Conservation (phyloP, 106 monocot genomes). For the Triglochin maritima region DNA sequence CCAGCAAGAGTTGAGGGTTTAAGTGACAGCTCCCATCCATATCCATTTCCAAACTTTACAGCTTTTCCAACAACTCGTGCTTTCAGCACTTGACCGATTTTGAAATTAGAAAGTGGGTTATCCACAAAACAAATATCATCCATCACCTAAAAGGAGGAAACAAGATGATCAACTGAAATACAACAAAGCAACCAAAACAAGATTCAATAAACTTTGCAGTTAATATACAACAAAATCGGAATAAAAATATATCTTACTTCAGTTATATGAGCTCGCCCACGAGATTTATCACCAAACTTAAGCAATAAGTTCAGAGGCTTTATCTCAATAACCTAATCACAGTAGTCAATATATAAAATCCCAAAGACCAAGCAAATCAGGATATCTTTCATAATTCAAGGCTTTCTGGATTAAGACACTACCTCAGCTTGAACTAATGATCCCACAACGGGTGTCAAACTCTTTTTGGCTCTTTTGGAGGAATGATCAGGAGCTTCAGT, state of each 20-base stretch:
- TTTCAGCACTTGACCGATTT: constrained; percentile 48
- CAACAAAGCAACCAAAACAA: neutral
- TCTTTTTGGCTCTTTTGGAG: constrained; percentile 52
- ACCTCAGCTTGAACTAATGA: constrained; percentile 89
- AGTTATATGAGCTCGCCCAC: constrained; percentile 77
- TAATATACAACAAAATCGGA: neutral
- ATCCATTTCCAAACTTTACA: constrained; percentile 27
- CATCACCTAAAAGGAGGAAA: constrained; percentile 30
- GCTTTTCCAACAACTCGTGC: constrained; percentile 54
- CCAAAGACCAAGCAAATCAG: neutral
- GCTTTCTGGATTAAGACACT: neutral
- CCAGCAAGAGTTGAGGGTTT: constrained; percentile 51
- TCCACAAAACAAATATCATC: constrained; percentile 30
- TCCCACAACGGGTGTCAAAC: constrained; percentile 38
- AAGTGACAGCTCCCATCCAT: constrained; percentile 59
- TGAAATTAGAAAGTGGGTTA: constrained; percentile 45
- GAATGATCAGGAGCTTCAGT: constrained; percentile 24
- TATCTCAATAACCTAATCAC: constrained; percentile 54
- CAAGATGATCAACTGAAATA: neutral
- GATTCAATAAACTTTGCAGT: neutral
- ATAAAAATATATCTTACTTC: constrained; percentile 35
- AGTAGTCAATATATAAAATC: neutral
- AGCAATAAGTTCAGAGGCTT: constrained; percentile 54
- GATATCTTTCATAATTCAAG: neutral
- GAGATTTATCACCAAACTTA: constrained; percentile 53